Percentiles rank a stretch among this genome's conserved stretches.
These are phyloP conservation scores for Physcomitrium patens DNA, from an alignment of 225 moss, liverwort and hornwort genomes.

Conservation along the genomic window DNA sequence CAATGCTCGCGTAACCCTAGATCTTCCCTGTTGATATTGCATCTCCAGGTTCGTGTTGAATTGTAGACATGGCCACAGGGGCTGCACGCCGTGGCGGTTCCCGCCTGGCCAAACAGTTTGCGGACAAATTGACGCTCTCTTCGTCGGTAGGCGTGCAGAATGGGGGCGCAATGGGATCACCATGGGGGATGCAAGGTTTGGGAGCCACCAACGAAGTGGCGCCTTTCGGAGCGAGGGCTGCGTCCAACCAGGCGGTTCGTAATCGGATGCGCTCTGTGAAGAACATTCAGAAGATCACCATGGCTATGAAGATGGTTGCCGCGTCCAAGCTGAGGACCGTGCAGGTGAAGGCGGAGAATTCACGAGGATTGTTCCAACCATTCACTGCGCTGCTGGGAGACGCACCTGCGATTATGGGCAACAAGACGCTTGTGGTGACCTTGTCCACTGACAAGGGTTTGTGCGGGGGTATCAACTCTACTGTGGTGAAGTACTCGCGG, in stretches of 20 bases:
- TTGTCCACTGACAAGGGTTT: slow-evolving; percentile 65
- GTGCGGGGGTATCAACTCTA: slow-evolving; percentile 80
- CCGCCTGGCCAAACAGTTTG: slow-evolving; percentile 27
- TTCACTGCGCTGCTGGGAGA: slow-evolving; percentile 67
- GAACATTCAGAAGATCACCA: slow-evolving; percentile 77
- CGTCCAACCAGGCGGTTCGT: slow-evolving; percentile 44
- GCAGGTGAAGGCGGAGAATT: slow-evolving; percentile 69
- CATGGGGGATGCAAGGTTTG: slow-evolving; percentile 19
- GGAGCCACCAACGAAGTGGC: slow-evolving; percentile 17
- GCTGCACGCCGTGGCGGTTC: slow-evolving; percentile 36
- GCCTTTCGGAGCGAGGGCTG: slow-evolving; percentile 33
- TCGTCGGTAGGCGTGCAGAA: slow-evolving; percentile 1
- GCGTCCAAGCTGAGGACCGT: slow-evolving; percentile 69
- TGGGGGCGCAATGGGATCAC: slow-evolving; percentile 4
- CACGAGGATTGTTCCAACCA: slow-evolving; percentile 70
- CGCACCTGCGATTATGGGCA: slow-evolving; percentile 36
- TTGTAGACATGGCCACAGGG: slow-evolving; percentile 26
- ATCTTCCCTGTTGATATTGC: no score
- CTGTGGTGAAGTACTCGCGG: slow-evolving; percentile 65
- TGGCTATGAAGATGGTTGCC: slow-evolving; percentile 85
- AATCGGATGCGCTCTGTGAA: slow-evolving; percentile 75
- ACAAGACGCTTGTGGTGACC: slow-evolving; percentile 60
- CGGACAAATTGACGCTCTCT: slow-evolving; percentile 13
- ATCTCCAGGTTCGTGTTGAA: neutral
- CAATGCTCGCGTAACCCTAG: no score